Percentiles rank a stretch among this genome's conserved stretches.
phyloP scores from a whole-genome alignment of 305 asterid genomes.

The Lippia alba region DNA sequence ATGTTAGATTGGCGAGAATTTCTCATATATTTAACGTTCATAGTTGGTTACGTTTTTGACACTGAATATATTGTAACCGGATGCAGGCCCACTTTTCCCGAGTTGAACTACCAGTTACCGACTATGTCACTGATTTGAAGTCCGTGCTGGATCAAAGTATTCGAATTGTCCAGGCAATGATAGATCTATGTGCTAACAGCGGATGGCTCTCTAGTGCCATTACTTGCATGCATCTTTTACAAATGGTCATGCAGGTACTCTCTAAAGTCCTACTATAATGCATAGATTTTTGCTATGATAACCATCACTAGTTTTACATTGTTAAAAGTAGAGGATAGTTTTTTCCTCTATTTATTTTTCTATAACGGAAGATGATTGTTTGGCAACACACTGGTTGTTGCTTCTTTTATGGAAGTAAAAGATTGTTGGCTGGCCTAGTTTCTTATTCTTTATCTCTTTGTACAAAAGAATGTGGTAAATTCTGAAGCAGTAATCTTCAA shows the following conservation, averaged over 20 bases:
- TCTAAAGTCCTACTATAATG: constrained; percentile 12
- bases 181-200: constrained; percentile 96
- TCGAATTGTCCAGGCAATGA: constrained; percentile 97
- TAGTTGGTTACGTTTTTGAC: constrained; percentile 21
- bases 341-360: background rate
- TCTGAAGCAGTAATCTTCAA: constrained; percentile 17
- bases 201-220: constrained; percentile 97
- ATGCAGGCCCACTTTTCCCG: constrained; percentile 92
- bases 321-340: background rate
- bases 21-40: constrained; percentile 13
- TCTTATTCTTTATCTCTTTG: constrained; percentile 2
- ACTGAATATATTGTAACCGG: constrained; percentile 33
- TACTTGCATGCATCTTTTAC: constrained; percentile 91
- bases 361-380: no score
- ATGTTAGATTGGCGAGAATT: constrained; percentile 2
- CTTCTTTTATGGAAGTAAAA: background rate
- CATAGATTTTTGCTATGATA: background rate
- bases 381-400: no score
- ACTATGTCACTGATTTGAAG: constrained; percentile 91
- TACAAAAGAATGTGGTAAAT: constrained; percentile 1
- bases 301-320: constrained; percentile 11
- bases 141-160: constrained; percentile 97
- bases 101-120: constrained; percentile 85
- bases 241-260: constrained; percentile 99
- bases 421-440: constrained; percentile 3